These are phyloP conservation scores for Spizellomyces sp. DNA, from an alignment of 192 early-diverging fungal genomes.

Conservation along the genomic window DNA sequence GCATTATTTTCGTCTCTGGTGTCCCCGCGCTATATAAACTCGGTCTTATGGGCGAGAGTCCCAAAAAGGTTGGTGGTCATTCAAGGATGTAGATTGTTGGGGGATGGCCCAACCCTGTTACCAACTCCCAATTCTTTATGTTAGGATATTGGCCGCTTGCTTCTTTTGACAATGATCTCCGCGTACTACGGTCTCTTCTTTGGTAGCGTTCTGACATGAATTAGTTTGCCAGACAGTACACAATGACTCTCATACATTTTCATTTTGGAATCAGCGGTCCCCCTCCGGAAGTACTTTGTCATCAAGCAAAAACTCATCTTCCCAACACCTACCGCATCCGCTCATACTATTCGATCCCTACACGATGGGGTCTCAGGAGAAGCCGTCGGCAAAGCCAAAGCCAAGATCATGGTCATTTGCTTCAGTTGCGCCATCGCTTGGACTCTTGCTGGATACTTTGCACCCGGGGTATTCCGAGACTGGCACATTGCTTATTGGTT, in stretches of 20 bases:
- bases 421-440: conserved; percentile 49
- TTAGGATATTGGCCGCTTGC: conserved; percentile 59
- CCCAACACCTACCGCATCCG: conserved; percentile 84
- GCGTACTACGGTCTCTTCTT: conserved; percentile 93
- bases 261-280: conserved; percentile 25
- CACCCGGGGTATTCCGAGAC: conserved; percentile 22
- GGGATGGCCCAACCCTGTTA: too few relatives aligned
- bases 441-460: conserved; percentile 47
- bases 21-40: conserved; percentile 79
- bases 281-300: conserved; percentile 69
- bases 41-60: conserved; percentile 59
- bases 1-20: conserved; percentile 81
- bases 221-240: too few relatives aligned
- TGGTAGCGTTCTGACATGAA: conserved; percentile 38
- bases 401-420: conserved; percentile 48
- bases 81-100: too few relatives aligned
- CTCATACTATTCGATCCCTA: conserved; percentile 64
- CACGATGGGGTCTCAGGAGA: conserved; percentile 51
- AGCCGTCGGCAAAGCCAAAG: conserved; percentile 51
- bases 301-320: conserved; percentile 80
- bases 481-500: conserved; percentile 30
- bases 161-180: conserved; percentile 72
- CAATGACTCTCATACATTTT: too few relatives aligned
- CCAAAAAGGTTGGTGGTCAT: conserved; percentile 14
- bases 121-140: conserved; percentile 50